Evolutionary conservation across 352 stramenopile species (phyloP).

Genomic region (Globisporangium canariense): DNA sequence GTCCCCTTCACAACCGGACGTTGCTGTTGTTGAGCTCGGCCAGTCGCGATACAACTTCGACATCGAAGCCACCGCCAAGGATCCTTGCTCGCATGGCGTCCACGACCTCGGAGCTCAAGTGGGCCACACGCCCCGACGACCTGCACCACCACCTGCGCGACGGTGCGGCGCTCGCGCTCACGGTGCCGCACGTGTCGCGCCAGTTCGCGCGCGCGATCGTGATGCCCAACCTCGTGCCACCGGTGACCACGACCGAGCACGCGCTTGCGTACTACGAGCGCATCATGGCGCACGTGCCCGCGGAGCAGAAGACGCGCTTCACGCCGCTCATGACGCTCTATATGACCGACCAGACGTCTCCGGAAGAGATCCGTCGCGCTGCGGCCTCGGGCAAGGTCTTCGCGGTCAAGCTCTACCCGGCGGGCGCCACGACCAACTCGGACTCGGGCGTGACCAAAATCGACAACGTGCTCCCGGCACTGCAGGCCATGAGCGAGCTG

Average conservation of each 20-base stretch:
- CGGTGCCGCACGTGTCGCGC: slow-evolving; percentile 72
- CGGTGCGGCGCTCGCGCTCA: slow-evolving; percentile 74
- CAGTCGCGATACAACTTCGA: slow-evolving; percentile 8
- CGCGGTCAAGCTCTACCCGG: slow-evolving; percentile 96
- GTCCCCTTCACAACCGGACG: slow-evolving; percentile 2
- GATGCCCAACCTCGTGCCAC: slow-evolving; percentile 99
- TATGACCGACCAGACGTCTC: slow-evolving; percentile 96
- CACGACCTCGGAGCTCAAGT: slow-evolving; percentile 29
- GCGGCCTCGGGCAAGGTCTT: slow-evolving; percentile 87
- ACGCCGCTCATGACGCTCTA: slow-evolving; percentile 97
- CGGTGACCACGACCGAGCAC: slow-evolving; percentile 93
- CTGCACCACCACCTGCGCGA: slow-evolving; percentile 98
- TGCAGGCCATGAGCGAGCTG: slow-evolving; percentile 68
- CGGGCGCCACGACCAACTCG: slow-evolving; percentile 98
- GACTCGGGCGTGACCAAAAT: slow-evolving; percentile 97
- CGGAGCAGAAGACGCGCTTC: slow-evolving; percentile 65
- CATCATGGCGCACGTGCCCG: slow-evolving; percentile 86
- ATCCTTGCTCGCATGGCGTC: slow-evolving; percentile 5
- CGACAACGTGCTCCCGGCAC: slow-evolving; percentile 90
- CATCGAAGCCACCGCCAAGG: background rate
- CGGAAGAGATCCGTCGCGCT: slow-evolving; percentile 94
- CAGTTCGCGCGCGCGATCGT: slow-evolving; percentile 91
- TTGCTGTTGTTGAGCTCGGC: background rate
- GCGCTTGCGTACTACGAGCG: slow-evolving; percentile 96
- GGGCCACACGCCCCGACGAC: slow-evolving; percentile 86